These are phyloP conservation scores for Dacryopinax spathularia DNA, from an alignment of 768 basidiomycete species.

Conservation along the genomic window DNA sequence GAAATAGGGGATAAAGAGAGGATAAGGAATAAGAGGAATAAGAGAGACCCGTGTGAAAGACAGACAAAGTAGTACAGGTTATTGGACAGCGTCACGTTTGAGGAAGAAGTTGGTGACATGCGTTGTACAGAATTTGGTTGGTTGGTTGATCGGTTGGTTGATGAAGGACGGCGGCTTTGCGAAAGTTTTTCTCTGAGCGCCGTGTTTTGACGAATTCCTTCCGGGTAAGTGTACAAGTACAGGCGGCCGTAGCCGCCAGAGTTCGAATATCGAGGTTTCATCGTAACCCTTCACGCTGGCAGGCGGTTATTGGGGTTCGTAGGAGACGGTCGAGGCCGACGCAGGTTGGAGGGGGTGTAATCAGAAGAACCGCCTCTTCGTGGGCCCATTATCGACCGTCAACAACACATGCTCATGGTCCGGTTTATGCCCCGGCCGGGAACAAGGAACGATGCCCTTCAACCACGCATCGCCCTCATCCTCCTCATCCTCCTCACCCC, in stretches of 20 bases:
- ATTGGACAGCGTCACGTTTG: too few relatives aligned
- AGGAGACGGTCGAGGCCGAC: too few relatives aligned
- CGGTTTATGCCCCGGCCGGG: constrained; percentile 25
- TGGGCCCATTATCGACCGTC: constrained; percentile 53
- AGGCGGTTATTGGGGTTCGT: too few relatives aligned
- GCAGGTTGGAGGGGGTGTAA: neutral
- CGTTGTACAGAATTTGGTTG: too few relatives aligned
- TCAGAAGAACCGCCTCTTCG: constrained; percentile 64
- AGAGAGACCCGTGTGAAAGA: neutral
- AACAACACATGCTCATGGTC: constrained; percentile 64
- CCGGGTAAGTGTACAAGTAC: neutral
- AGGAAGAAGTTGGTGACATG: too few relatives aligned
- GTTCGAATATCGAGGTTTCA: neutral
- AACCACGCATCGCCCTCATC: constrained; percentile 86
- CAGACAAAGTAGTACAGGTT: neutral
- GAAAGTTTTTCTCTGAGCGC: too few relatives aligned
- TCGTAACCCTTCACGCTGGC: too few relatives aligned
- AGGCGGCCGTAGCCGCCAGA: neutral
- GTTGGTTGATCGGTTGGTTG: too few relatives aligned
- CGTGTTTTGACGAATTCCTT: too few relatives aligned
- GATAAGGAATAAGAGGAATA: neutral
- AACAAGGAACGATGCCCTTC: constrained; percentile 55
- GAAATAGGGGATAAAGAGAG: neutral
- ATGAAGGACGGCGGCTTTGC: too few relatives aligned
- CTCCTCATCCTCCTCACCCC: constrained; percentile 9